Percentiles rank a stretch among this genome's conserved stretches.
Evolutionary conservation across 2,329 filamentous ascomycete species (phyloP).

Genomic region (Xylaria polymorpha): DNA sequence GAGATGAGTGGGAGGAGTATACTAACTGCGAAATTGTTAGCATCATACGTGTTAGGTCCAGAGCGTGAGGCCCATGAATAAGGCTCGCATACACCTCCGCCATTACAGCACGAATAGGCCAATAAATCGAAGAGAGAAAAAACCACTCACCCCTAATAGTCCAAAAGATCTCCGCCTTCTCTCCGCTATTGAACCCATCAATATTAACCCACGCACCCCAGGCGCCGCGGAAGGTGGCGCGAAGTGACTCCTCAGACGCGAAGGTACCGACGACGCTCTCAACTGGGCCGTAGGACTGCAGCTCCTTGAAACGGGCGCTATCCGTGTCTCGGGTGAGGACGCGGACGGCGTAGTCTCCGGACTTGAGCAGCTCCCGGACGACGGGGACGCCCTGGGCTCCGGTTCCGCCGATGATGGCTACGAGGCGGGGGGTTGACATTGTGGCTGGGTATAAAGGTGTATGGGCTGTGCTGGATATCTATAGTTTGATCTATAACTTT

Average conservation of each 20-base stretch:
- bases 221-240: constrained; percentile 57
- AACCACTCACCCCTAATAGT: constrained; percentile 50
- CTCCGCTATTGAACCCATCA: constrained; percentile 64
- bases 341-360: constrained; percentile 58
- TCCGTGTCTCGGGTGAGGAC: constrained; percentile 60
- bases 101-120: neutral
- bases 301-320: constrained; percentile 55
- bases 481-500: neutral
- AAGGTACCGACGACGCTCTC: constrained; percentile 61
- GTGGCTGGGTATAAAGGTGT: neutral
- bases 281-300: constrained; percentile 59
- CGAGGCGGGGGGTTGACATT: constrained; percentile 47
- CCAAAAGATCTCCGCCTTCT: constrained; percentile 64
- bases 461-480: neutral
- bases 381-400: constrained; percentile 64
- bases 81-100: neutral
- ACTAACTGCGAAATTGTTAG: constrained; percentile 27
- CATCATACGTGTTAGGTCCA: neutral
- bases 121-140: neutral
- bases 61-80: neutral
- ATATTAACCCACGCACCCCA: constrained; percentile 66
- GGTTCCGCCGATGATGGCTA: constrained; percentile 60
- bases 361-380: constrained; percentile 55
- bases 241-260: constrained; percentile 58
- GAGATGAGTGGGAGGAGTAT: neutral